Evolutionary conservation across 2,329 filamentous ascomycete species (phyloP), one percentile per base, ranked within the genome.

Genomic region (Trichoderma aggressivum): DNA sequence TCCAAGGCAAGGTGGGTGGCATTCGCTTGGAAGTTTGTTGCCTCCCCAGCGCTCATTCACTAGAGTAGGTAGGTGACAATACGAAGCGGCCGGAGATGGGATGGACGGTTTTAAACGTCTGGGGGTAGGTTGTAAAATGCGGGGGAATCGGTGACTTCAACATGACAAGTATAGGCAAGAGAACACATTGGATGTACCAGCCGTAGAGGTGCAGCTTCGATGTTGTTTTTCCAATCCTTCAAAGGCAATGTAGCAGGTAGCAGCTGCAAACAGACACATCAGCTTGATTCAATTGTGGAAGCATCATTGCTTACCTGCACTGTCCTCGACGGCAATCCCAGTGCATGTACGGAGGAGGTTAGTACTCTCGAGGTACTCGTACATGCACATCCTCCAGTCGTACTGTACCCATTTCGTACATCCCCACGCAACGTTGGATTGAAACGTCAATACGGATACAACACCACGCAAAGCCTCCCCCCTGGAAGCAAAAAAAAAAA

Each of bases 111-210:
- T 32, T 11, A 58, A n/a, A 32, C 55, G 55, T n/a, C n/a, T n/a
- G n/a, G n/a, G n/a, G n/a, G n/a, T n/a, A n/a, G n/a, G n/a, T n/a
- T 30, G 39, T 24, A 61, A 64, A 71, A 71, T 71, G 70, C 70
- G 70, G 70, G 70, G 70, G 58, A 71, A 71, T 71, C 68, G 24
- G 43, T 65, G 47, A 39, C 30, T 55, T 56, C 21, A 28, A 55
- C 32, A 39, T 56, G 63, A 56, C 30, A 28, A 16, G 21, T 28
- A 10, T 32, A 56, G 8, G 14, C 36, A 34, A 32, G 24, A 26
- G 14, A 24, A 36, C 21, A 30, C 10, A 63, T 47, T 47, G 61
- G 26, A 53, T 50, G 26, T 24, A 21, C 14, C 24, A 55, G 24
- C 6, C 14, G 11, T n/a, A 28, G 24, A 55, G 53, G 36, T 30